A percentile compares a stretch with the other conserved stretches of the same genome.
phyloP scores from a whole-genome alignment of 169 alveolate genomes.

The Besnoitia besnoiti region DNA sequence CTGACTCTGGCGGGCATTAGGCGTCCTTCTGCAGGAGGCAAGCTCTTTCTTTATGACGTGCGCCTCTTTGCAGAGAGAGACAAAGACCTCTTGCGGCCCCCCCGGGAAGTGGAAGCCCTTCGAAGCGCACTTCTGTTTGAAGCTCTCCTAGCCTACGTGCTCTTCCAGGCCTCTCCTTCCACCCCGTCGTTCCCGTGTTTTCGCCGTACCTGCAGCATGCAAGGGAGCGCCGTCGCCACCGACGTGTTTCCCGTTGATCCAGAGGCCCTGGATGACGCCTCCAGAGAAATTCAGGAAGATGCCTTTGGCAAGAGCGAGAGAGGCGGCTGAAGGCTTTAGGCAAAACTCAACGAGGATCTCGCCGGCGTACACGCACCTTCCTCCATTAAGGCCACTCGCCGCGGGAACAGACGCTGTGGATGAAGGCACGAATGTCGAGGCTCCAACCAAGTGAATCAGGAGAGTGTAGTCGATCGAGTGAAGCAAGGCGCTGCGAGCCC shows the following conservation, averaged over 20 bases:
- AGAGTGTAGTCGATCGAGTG: not conserved
- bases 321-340: not conserved
- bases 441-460: constrained; percentile 5
- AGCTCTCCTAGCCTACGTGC: too few species aligned
- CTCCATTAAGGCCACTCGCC: not conserved
- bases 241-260: constrained; percentile 36
- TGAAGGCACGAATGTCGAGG: not conserved
- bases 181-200: not conserved
- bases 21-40: too few species aligned
- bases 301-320: not conserved
- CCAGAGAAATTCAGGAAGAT: constrained; percentile 47
- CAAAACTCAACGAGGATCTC: not conserved
- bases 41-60: too few species aligned
- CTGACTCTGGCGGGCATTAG: too few species aligned
- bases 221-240: constrained; percentile 34
- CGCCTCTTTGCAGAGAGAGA: too few species aligned
- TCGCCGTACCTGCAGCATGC: not conserved
- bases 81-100: too few species aligned
- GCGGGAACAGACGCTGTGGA: not conserved
- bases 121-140: too few species aligned
- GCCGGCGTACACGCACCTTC: constrained; percentile 3
- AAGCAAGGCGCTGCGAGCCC: not conserved
- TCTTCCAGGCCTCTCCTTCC: not conserved
- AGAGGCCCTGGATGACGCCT: constrained; percentile 22
- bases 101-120: too few species aligned